A percentile compares a stretch with the other conserved stretches of the same genome.
Conservation (phyloP, 306 rosid genomes). For the Lagenaria siceraria region DNA sequence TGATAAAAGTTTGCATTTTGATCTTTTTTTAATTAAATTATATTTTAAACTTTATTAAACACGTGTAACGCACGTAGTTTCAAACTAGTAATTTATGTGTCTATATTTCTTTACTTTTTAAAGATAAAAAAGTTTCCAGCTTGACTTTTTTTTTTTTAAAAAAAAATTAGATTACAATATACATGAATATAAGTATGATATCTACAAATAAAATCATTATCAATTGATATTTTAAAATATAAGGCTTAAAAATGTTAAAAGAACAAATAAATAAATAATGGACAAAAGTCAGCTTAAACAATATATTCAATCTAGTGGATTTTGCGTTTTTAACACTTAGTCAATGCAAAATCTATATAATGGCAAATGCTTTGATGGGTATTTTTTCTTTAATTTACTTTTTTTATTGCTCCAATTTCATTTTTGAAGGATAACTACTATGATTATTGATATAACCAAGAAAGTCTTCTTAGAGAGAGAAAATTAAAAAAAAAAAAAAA, state of each 20-base stretch:
- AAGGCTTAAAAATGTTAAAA: not conserved
- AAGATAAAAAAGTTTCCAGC: no score
- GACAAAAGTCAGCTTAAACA: not conserved
- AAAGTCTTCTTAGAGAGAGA: not conserved
- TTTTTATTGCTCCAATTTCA: not conserved
- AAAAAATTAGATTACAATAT: no score
- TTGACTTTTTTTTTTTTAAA: no score
- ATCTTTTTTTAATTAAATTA: no score
- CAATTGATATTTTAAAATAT: not conserved
- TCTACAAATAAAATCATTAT: not conserved
- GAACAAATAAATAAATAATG: not conserved
- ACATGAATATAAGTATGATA: no score
- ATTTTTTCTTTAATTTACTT: not conserved
- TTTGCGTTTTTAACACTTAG: not conserved
- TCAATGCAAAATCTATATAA: not conserved
- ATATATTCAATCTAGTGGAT: not conserved
- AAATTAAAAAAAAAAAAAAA: no score
- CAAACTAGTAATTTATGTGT: no score
- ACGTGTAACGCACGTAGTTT: no score
- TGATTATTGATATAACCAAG: not conserved
- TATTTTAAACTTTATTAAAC: no score
- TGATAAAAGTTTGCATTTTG: no score
- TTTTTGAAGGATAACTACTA: not conserved
- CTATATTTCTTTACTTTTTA: no score
- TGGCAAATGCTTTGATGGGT: not conserved